These are phyloP conservation scores for Glycine tomentella DNA, from an alignment of 306 rosid species.

Conservation along the genomic window DNA sequence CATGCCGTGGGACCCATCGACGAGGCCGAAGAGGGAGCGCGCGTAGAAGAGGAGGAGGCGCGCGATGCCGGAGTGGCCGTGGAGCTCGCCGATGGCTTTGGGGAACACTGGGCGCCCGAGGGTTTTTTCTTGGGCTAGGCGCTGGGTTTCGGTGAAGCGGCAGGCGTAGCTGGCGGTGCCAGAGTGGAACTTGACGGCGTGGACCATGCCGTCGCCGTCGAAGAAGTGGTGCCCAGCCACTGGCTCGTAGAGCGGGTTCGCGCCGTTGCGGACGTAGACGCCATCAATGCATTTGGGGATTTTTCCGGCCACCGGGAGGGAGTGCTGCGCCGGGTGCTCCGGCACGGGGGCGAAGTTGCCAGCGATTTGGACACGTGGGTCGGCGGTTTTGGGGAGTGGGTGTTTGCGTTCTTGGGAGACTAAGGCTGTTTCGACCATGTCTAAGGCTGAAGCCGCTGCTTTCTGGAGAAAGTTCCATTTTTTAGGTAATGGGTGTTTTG, in stretches of 20 bases:
- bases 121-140: slow-evolving; percentile 70
- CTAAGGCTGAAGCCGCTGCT: slow-evolving; percentile 68
- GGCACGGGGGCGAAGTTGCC: slow-evolving; percentile 95
- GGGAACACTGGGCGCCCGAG: slow-evolving; percentile 87
- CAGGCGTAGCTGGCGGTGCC: slow-evolving; percentile 74
- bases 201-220: slow-evolving; percentile 99
- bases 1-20: slow-evolving; percentile 75
- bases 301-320: slow-evolving; percentile 62
- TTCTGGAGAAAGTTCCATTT: slow-evolving; percentile 67
- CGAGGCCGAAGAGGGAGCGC: slow-evolving; percentile 66
- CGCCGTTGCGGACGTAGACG: slow-evolving; percentile 89
- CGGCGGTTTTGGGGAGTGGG: slow-evolving; percentile 88
- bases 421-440: slow-evolving; percentile 65
- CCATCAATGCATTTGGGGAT: slow-evolving; percentile 84
- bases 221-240: slow-evolving; percentile 92
- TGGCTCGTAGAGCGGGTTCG: slow-evolving; percentile 87
- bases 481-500: slow-evolving; percentile 1
- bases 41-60: slow-evolving; percentile 80
- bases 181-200: slow-evolving; percentile 67
- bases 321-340: slow-evolving; percentile 59
- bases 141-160: slow-evolving; percentile 84
- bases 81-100: slow-evolving; percentile 95
- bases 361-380: slow-evolving; percentile 88
- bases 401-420: slow-evolving; percentile 59
- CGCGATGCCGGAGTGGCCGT: slow-evolving; percentile 95